Conservation (phyloP, 2,329 filamentous ascomycete species). For the Ophioceras dolichostomum region DNA sequence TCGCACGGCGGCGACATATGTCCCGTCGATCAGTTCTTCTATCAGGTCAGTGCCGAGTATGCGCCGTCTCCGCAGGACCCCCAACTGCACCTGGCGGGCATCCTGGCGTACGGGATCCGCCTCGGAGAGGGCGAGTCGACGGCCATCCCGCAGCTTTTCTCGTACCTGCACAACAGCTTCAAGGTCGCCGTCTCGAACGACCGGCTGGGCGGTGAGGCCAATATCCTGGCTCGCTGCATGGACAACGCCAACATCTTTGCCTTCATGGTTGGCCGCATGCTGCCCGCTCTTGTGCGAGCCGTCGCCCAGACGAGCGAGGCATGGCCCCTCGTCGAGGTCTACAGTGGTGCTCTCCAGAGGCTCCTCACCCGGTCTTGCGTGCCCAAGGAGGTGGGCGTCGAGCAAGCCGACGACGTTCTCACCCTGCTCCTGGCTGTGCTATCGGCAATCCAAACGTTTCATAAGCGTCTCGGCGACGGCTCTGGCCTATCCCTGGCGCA, state of each 20-base stretch:
- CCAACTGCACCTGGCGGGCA: constrained; percentile 40
- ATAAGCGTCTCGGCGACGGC: constrained; percentile 1
- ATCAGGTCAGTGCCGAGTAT: constrained; percentile 42
- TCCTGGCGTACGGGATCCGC: constrained; percentile 42
- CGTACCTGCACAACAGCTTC: constrained; percentile 44
- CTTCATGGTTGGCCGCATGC: constrained; percentile 39
- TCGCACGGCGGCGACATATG: constrained; percentile 41
- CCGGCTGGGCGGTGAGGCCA: constrained; percentile 31
- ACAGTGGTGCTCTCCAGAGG: constrained; percentile 27
- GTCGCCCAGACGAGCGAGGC: constrained; percentile 19
- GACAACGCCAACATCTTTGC: constrained; percentile 26
- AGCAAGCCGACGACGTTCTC: constrained; percentile 19
- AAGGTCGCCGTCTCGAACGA: constrained; percentile 39
- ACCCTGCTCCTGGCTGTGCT: constrained; percentile 17
- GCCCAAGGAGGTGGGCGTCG: constrained; percentile 22
- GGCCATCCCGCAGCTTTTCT: constrained; percentile 37
- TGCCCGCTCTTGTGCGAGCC: constrained; percentile 37
- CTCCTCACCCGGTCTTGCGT: constrained; percentile 21
- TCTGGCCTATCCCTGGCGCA: constrained; percentile 9
- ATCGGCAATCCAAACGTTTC: constrained; percentile 9
- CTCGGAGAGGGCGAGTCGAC: constrained; percentile 37
- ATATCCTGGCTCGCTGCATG: constrained; percentile 36
- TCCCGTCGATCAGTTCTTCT: constrained; percentile 41
- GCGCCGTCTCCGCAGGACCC: constrained; percentile 43
- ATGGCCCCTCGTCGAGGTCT: constrained; percentile 38